These are phyloP conservation scores for Tricholoma terreum DNA, from an alignment of 768 basidiomycete species.

Conservation along the genomic window DNA sequence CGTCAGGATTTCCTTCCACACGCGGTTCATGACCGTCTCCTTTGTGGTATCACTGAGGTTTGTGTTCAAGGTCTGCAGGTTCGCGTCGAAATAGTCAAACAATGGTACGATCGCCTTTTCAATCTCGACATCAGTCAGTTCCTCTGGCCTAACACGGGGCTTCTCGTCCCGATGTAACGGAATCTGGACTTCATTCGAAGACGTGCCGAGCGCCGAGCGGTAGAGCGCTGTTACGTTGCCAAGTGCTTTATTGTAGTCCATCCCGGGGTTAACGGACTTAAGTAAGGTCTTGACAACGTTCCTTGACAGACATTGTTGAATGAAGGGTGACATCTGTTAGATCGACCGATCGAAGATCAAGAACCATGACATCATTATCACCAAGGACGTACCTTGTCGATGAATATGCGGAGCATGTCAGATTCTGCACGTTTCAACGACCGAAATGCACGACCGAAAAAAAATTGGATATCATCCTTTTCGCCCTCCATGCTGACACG, in stretches of 20 bases:
- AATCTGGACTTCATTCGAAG: conserved; percentile 67
- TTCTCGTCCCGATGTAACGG: conserved; percentile 75
- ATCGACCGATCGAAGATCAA: background rate
- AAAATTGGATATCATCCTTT: conserved; percentile 96
- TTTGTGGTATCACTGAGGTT: conserved; percentile 81
- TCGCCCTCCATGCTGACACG: conserved; percentile 98
- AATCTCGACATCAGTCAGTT: conserved; percentile 89
- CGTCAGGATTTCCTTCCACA: conserved; percentile 94
- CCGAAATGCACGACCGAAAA: conserved; percentile 94
- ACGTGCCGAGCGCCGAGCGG: conserved; percentile 70
- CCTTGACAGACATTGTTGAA: conserved; percentile 82
- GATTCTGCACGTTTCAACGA: conserved; percentile 89
- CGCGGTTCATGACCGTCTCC: conserved; percentile 86
- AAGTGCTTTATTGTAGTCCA: conserved; percentile 90
- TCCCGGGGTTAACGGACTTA: conserved; percentile 51
- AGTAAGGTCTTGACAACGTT: conserved; percentile 72
- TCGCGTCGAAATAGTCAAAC: conserved; percentile 96
- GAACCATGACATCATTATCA: background rate
- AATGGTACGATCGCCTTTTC: conserved; percentile 88
- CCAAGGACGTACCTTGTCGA: conserved; percentile 77
- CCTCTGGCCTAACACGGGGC: conserved; percentile 73
- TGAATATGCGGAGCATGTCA: conserved; percentile 94
- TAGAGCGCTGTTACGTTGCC: conserved; percentile 81
- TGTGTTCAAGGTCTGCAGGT: conserved; percentile 87
- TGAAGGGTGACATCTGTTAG: conserved; percentile 86